phyloP scores from a whole-genome alignment of 192 early-diverging fungal species.

The Umbelopsis sp. region DNA sequence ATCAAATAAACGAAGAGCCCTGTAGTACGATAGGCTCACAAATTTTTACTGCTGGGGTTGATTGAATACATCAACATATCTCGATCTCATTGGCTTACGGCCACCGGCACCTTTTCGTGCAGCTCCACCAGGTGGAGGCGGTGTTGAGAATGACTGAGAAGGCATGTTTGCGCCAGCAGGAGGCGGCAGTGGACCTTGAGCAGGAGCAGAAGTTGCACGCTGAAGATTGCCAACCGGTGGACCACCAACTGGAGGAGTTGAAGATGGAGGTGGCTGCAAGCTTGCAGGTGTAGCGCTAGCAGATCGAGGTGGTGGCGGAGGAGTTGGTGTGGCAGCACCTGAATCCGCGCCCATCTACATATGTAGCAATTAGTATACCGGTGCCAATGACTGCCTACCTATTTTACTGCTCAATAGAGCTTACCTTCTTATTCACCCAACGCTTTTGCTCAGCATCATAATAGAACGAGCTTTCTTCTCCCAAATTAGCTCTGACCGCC shows the following conservation, averaged over 20 bases:
- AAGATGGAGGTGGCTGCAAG: conserved; percentile 15
- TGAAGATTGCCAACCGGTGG: conserved; percentile 5
- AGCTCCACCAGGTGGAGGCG: conserved; percentile 31
- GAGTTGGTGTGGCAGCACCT: conserved; percentile 22
- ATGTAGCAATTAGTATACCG: not conserved
- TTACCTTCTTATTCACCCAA: conserved; percentile 85
- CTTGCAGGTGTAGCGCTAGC: not conserved
- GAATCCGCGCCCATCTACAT: conserved; percentile 8
- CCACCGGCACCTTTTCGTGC: conserved; percentile 30
- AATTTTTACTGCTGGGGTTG: not conserved
- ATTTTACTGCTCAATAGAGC: not conserved
- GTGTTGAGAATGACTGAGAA: conserved; percentile 15
- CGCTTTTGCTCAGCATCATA: conserved; percentile 85
- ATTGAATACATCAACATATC: conserved; percentile 58
- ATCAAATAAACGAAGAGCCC: not conserved
- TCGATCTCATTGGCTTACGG: conserved; percentile 42
- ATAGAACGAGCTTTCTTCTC: conserved; percentile 80
- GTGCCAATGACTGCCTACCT: not conserved
- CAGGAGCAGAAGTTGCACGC: conserved; percentile 23
- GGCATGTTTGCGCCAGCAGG: not conserved
- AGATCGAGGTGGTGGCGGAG: conserved; percentile 34
- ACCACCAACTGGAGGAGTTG: conserved; percentile 31
- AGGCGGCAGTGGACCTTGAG: conserved; percentile 7
- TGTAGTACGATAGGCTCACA: not conserved
- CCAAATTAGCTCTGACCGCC: conserved; percentile 82